These are phyloP conservation scores for Venturiaceae sp. DNA, from an alignment of 2,329 filamentous ascomycete genomes.

Conservation along the genomic window DNA sequence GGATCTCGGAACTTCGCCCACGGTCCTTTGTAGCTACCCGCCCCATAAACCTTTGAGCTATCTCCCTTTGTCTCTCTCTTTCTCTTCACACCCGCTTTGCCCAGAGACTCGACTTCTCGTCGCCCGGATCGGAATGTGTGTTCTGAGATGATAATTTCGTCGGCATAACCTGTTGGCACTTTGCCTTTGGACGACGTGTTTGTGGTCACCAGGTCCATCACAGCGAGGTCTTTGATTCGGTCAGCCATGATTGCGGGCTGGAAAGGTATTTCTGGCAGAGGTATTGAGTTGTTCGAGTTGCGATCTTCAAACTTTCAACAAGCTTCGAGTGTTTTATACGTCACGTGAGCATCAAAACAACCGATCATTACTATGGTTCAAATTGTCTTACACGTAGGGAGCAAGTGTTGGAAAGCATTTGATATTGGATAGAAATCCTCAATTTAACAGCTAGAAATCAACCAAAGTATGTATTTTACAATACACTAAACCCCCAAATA, in stretches of 20 bases:
- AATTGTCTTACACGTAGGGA: no score
- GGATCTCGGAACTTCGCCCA: slow-evolving; percentile 81
- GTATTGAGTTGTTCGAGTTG: background rate
- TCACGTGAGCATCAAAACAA: no score
- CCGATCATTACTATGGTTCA: no score
- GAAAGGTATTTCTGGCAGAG: background rate
- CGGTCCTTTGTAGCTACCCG: slow-evolving; percentile 82
- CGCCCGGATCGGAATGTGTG: slow-evolving; percentile 83
- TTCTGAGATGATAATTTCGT: slow-evolving; percentile 84
- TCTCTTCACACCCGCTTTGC: slow-evolving; percentile 44
- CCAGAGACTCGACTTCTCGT: slow-evolving; percentile 60
- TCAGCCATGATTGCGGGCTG: background rate
- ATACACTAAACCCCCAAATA: no score
- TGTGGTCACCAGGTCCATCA: background rate
- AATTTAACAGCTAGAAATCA: no score
- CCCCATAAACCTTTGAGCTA: slow-evolving; percentile 73
- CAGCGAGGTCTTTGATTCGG: background rate
- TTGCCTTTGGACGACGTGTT: slow-evolving; percentile 29
- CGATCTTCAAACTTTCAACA: no score
- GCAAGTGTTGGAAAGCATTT: no score
- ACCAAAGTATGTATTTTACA: no score
- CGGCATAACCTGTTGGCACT: slow-evolving; percentile 66
- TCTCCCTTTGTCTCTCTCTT: slow-evolving; percentile 80
- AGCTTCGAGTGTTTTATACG: no score
- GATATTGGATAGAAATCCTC: no score